Conservation (phyloP, 441 rosid genomes). For the Hura crepitans region DNA sequence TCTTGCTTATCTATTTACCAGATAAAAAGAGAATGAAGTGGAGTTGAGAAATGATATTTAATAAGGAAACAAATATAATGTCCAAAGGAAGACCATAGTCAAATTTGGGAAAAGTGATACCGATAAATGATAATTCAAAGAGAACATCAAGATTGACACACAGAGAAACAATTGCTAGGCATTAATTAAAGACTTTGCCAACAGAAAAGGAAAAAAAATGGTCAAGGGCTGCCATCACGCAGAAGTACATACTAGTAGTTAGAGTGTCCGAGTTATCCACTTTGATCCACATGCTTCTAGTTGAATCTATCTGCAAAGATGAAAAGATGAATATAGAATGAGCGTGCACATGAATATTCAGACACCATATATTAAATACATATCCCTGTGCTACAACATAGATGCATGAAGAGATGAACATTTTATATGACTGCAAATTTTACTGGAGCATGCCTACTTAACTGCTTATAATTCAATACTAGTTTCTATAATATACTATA, state of each 20-base stretch:
- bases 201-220: neutral
- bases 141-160: conserved; percentile 6
- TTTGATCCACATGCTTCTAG: conserved; percentile 55
- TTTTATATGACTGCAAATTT: neutral
- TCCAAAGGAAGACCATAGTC: neutral
- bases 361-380: neutral
- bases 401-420: neutral
- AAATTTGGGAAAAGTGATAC: neutral
- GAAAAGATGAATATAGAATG: conserved; percentile 13
- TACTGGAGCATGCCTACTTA: neutral
- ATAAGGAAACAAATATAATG: neutral
- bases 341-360: neutral
- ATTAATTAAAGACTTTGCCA: neutral
- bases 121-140: conserved; percentile 1
- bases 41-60: no score
- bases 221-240: neutral
- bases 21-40: conserved; percentile 16
- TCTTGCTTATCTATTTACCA: conserved; percentile 69
- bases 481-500: neutral
- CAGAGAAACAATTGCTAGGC: neutral
- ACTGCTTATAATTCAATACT: neutral
- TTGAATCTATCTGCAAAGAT: conserved; percentile 56
- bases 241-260: conserved; percentile 40
- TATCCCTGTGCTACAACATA: neutral
- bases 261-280: conserved; percentile 60